Percentiles rank a stretch among this genome's conserved stretches.
Evolutionary conservation across 140 eudicot species (phyloP).

Genomic region (Stevia rebaudiana): DNA sequence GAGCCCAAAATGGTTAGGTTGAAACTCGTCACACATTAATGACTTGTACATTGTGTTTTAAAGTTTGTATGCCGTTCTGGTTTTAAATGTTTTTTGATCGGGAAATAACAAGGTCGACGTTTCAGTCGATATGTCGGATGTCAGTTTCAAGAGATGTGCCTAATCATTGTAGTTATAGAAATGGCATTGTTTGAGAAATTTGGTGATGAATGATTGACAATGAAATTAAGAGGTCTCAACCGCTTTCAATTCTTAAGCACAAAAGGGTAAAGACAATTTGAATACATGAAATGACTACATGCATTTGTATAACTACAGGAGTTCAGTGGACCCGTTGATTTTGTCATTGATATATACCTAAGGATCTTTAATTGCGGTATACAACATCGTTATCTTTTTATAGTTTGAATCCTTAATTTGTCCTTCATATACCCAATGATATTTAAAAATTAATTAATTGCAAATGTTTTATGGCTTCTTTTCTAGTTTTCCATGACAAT

Average conservation of each 20-base stretch:
- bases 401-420: neutral
- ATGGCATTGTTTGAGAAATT: slow-evolving; percentile 8
- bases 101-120: neutral
- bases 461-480: neutral
- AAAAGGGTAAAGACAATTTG: neutral
- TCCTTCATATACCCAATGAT: neutral
- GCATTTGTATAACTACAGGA: neutral
- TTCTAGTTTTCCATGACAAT: neutral
- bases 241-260: neutral
- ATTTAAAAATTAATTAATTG: too few species aligned
- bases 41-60: neutral
- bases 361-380: neutral
- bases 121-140: slow-evolving; percentile 19
- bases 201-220: neutral
- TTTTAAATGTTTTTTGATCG: neutral
- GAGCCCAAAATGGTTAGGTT: neutral
- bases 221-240: neutral
- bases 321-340: neutral
- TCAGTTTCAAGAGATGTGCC: slow-evolving; percentile 17
- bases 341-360: neutral
- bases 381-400: neutral
- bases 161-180: slow-evolving; percentile 22
- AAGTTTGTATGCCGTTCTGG: neutral
- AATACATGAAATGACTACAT: neutral
- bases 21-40: neutral